phyloP scores from a whole-genome alignment of 495 filamentous ascomycete species.

The Talaromyces wortmannii region DNA sequence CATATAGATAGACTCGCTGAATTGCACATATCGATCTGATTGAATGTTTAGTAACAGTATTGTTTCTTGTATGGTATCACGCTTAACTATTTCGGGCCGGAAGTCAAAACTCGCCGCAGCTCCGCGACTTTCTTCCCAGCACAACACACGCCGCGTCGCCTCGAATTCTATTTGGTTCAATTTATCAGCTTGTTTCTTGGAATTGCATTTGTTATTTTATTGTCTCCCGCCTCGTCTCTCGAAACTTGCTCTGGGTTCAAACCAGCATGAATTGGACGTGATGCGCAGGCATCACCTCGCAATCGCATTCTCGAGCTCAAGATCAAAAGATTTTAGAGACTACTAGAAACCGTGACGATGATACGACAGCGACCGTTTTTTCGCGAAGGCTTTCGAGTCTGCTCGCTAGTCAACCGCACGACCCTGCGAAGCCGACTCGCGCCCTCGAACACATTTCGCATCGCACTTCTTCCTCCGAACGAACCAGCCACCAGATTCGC shows the following conservation, averaged over 20 bases:
- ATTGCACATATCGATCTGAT: not conserved
- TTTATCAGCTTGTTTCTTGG: not conserved
- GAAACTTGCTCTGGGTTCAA: too few species aligned
- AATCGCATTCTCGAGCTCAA: not conserved
- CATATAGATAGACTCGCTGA: not conserved
- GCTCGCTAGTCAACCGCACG: not conserved
- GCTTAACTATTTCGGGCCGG: conserved; percentile 5
- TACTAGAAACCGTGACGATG: too few species aligned
- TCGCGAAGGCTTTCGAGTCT: not conserved
- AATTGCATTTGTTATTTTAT: not conserved
- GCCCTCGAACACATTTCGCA: conserved; percentile 7
- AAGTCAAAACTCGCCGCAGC: conserved; percentile 4
- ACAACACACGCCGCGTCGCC: too few species aligned
- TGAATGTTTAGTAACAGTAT: not conserved
- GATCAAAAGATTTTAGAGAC: too few species aligned
- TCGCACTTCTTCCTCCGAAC: not conserved
- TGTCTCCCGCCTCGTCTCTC: too few species aligned
- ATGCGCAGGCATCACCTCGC: not conserved
- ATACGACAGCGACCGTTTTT: too few species aligned
- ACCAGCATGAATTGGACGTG: not conserved
- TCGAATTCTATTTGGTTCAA: not conserved
- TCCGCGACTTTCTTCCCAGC: not conserved
- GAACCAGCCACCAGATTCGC: conserved; percentile 7
- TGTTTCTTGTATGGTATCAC: not conserved
- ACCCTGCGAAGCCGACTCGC: conserved; percentile 7